phyloP scores from a whole-genome alignment of 2,329 filamentous ascomycete species.

The Paraphoma sp. region DNA sequence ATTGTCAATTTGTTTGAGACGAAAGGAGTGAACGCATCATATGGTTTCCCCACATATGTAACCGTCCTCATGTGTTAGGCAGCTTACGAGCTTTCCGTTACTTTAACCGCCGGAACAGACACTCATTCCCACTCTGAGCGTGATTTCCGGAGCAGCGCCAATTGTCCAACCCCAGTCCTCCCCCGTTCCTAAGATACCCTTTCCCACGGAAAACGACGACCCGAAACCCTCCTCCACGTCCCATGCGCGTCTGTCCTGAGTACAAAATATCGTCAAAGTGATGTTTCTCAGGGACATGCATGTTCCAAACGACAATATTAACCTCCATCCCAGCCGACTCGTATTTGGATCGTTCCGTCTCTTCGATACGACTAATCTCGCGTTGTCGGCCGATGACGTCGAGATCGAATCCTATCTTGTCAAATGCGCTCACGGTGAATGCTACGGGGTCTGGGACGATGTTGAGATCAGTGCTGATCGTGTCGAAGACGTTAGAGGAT shows the following conservation, averaged over 20 bases:
- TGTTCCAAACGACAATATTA: constrained; percentile 13
- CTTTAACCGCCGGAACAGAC: no score
- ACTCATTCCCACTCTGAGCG: background rate
- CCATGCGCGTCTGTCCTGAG: constrained; percentile 5
- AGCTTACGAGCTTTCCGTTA: no score
- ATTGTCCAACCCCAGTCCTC: background rate
- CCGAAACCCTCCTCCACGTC: constrained; percentile 3
- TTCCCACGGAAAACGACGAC: constrained; percentile 5
- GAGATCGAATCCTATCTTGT: constrained; percentile 11
- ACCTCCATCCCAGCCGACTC: background rate
- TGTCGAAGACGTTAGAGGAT: no score
- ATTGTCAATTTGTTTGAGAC: no score
- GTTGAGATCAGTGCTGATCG: no score
- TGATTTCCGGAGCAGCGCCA: background rate
- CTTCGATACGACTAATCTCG: constrained; percentile 3
- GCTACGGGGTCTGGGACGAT: no score
- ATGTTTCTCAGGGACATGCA: constrained; percentile 11
- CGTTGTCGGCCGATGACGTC: constrained; percentile 7
- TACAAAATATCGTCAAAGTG: constrained; percentile 10
- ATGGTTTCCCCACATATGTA: no score
- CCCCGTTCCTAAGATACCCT: constrained; percentile 1
- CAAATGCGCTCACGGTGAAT: background rate
- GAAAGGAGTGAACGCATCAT: no score
- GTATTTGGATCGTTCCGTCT: constrained; percentile 3
- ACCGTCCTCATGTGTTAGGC: no score